Base-by-base conservation (phyloP, 176 grass and related monocot species). In the Olyra latifolia region DNA sequence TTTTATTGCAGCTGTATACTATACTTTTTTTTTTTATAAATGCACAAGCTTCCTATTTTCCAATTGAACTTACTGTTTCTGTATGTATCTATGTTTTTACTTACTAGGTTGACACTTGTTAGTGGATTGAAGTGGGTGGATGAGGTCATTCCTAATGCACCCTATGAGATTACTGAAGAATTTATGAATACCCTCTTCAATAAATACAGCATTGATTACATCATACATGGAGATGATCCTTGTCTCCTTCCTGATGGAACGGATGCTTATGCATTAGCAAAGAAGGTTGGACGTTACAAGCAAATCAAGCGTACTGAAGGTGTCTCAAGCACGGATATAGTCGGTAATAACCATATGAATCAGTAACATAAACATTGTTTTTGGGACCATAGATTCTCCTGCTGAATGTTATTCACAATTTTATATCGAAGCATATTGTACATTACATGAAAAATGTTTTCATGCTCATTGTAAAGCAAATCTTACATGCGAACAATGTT, bases 211-310 rank as follows among this genome's bases (percentile, higher is more conserved):
- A 93, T 97, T 66, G 90, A 97, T 84, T 93, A 93, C 64, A 82
- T 97, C 56, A 97, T 97, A 66, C 93, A 97, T 79, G 93, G 93
- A 86, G 93, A 97, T 84, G 93, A 97, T 87, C 93, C 93, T 75
- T 97, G 93, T 82, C 88, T 93, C 72, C 76, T 97, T 29, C 90
- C 93, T 62, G 93, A 97, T 81, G 93, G 93, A 38, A 90, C 88
- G 50, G 93, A 97, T 84, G 93, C 93, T 54, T 97, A 97, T 86
- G 93, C 85, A 0, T 84, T 81, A 29, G 93, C 93, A 27, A 97
- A 97, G 88, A 97, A 93, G 76, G 90, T 68, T 24, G 93, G 93
- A 13, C 88, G 93, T 68, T 97, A 97, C 82, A 97, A 97, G 87
- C 93, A 97, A 88, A 97, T 97, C 80, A 97, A 90, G 83, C 82